Evolutionary conservation across 352 stramenopile genomes (phyloP).

Genomic region (Phytopythium sindhum): DNA sequence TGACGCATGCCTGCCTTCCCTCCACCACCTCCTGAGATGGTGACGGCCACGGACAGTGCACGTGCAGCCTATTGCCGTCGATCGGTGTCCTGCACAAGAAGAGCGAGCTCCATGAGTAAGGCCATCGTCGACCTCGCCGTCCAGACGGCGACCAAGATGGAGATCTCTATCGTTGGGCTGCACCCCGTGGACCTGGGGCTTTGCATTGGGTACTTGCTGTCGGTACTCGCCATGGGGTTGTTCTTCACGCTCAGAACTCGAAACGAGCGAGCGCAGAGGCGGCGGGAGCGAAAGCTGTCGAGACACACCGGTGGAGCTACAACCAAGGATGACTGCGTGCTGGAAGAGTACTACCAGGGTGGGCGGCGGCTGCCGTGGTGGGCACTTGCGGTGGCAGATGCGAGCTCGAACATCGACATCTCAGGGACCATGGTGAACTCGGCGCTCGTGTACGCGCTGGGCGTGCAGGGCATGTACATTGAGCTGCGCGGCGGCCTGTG

Average conservation of each 20-base stretch:
- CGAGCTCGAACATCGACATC: constrained; percentile 85
- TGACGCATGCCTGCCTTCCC: background rate
- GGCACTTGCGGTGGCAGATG: constrained; percentile 67
- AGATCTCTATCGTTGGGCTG: constrained; percentile 10
- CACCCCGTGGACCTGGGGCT: constrained; percentile 35
- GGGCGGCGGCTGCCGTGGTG: constrained; percentile 66
- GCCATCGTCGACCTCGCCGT: background rate
- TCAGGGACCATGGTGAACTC: constrained; percentile 84
- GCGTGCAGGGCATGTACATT: constrained; percentile 81
- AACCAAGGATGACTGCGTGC: constrained; percentile 25
- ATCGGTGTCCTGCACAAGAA: background rate
- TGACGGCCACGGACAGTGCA: background rate
- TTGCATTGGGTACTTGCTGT: constrained; percentile 63
- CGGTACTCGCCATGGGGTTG: constrained; percentile 58
- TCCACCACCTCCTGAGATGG: background rate
- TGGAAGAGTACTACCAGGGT: constrained; percentile 77
- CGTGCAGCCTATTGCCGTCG: background rate
- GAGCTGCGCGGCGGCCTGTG: constrained; percentile 76
- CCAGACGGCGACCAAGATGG: background rate
- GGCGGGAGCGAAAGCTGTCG: background rate
- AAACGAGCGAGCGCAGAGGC: constrained; percentile 18
- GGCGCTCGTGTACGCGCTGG: constrained; percentile 72
- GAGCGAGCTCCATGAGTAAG: too few species aligned
- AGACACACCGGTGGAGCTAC: constrained; percentile 20
- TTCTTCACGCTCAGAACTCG: constrained; percentile 63